These are phyloP conservation scores for Phytophthora colocasiae DNA, from an alignment of 352 stramenopile genomes.

Conservation along the genomic window DNA sequence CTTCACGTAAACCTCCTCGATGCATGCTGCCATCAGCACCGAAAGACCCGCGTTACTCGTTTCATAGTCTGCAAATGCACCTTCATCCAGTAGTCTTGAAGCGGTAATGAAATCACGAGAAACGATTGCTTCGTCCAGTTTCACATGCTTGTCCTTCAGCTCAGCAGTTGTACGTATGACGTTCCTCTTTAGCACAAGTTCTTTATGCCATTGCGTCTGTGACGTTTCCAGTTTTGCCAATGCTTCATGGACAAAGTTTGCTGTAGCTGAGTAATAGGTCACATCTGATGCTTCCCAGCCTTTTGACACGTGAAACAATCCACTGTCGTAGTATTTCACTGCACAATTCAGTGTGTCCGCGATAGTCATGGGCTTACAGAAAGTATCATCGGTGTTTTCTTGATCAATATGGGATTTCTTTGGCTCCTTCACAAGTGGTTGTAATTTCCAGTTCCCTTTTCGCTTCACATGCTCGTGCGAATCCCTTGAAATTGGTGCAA, in stretches of 20 bases:
- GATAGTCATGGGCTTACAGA: slow-evolving; percentile 47
- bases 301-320: slow-evolving; percentile 29
- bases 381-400: slow-evolving; percentile 6
- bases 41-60: slow-evolving; percentile 49
- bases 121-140: slow-evolving; percentile 57
- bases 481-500: slow-evolving; percentile 17
- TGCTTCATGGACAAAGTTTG: slow-evolving; percentile 35
- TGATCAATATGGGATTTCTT: not conserved
- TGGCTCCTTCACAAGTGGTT: slow-evolving; percentile 40
- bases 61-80: slow-evolving; percentile 75
- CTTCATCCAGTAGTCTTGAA: slow-evolving; percentile 53
- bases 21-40: slow-evolving; percentile 59
- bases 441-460: slow-evolving; percentile 57
- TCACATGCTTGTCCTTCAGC: slow-evolving; percentile 48
- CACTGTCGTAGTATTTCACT: slow-evolving; percentile 49
- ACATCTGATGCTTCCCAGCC: slow-evolving; percentile 43
- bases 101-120: slow-evolving; percentile 48
- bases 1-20: slow-evolving; percentile 62
- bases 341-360: slow-evolving; percentile 60
- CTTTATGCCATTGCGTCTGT: slow-evolving; percentile 30
- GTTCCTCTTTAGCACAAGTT: slow-evolving; percentile 53
- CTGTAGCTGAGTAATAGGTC: slow-evolving; percentile 50
- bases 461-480: slow-evolving; percentile 13
- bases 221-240: slow-evolving; percentile 31
- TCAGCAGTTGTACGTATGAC: slow-evolving; percentile 55